Evolutionary conservation across 257 asterid species (phyloP).

Genomic region (Agastache rugosa): DNA sequence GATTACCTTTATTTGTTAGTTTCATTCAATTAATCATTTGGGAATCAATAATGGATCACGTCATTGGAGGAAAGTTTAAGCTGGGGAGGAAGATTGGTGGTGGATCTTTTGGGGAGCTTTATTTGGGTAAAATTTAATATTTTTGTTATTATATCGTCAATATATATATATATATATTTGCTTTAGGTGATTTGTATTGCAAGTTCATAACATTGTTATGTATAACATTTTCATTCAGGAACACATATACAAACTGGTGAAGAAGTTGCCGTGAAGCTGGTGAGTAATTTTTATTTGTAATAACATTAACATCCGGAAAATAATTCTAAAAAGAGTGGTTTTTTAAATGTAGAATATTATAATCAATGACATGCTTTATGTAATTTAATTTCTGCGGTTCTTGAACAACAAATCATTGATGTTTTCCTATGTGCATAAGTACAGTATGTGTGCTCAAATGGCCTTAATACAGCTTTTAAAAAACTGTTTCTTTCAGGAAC

Average conservation of each 20-base stretch:
- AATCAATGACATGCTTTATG: slow-evolving; percentile 9
- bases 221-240: slow-evolving; percentile 51
- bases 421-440: slow-evolving; percentile 18
- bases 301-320: neutral
- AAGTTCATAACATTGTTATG: neutral
- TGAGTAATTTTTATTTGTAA: slow-evolving; percentile 46
- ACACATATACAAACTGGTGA: slow-evolving; percentile 79
- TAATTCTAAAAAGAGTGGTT: neutral
- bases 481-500: slow-evolving; percentile 54
- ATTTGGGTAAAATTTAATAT: slow-evolving; percentile 62
- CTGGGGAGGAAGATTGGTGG: slow-evolving; percentile 92
- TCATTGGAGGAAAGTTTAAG: slow-evolving; percentile 82
- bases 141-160: neutral
- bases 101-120: slow-evolving; percentile 97
- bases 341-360: slow-evolving; percentile 3
- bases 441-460: slow-evolving; percentile 11
- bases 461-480: neutral
- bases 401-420: slow-evolving; percentile 1
- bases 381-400: neutral
- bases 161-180: neutral
- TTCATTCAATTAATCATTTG: slow-evolving; percentile 27
- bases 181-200: neutral
- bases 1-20: slow-evolving; percentile 24
- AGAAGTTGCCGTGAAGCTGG: slow-evolving; percentile 94
- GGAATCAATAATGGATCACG: slow-evolving; percentile 68